Evolutionary conservation across 176 grass and related monocot genomes (phyloP).

Genomic region (Avena sativa): DNA sequence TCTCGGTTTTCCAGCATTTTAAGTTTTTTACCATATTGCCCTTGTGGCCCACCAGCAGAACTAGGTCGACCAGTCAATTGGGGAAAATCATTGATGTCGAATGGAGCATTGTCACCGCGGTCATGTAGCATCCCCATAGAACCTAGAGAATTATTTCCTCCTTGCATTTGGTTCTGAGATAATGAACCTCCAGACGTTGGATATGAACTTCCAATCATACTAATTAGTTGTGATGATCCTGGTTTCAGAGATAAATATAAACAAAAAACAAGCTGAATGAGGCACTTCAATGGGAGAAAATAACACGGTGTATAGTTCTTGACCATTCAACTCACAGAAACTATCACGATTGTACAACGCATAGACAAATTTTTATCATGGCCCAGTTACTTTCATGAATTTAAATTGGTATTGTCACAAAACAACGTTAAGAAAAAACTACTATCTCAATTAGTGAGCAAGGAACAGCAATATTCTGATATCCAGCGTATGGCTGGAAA

Average conservation of each 20-base stretch:
- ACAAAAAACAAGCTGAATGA: slow-evolving; percentile 27
- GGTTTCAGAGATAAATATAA: slow-evolving; percentile 36
- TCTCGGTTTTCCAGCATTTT: slow-evolving; percentile 21
- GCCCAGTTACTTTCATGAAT: slow-evolving; percentile 9
- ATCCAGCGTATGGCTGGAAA: neutral
- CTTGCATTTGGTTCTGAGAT: slow-evolving; percentile 87
- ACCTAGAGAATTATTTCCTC: slow-evolving; percentile 78
- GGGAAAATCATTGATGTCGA: slow-evolving; percentile 99
- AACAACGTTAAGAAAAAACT: neutral
- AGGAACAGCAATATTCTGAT: neutral
- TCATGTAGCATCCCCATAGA: slow-evolving; percentile 96
- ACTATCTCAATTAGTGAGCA: neutral
- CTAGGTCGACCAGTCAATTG: slow-evolving; percentile 87
- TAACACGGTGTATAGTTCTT: neutral
- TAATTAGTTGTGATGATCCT: slow-evolving; percentile 65
- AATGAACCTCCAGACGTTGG: slow-evolving; percentile 74
- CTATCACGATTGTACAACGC: slow-evolving; percentile 16
- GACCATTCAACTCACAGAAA: neutral
- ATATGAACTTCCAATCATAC: slow-evolving; percentile 93
- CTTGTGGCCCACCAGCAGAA: slow-evolving; percentile 90
- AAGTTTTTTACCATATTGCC: slow-evolving; percentile 82
- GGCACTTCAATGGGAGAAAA: neutral
- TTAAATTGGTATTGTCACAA: slow-evolving; percentile 8
- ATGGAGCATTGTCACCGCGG: slow-evolving; percentile 72
- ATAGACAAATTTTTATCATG: slow-evolving; percentile 18